Evolutionary conservation across 1,139 yeast species (phyloP).

Genomic region (Nakaseomyces glabratus): DNA sequence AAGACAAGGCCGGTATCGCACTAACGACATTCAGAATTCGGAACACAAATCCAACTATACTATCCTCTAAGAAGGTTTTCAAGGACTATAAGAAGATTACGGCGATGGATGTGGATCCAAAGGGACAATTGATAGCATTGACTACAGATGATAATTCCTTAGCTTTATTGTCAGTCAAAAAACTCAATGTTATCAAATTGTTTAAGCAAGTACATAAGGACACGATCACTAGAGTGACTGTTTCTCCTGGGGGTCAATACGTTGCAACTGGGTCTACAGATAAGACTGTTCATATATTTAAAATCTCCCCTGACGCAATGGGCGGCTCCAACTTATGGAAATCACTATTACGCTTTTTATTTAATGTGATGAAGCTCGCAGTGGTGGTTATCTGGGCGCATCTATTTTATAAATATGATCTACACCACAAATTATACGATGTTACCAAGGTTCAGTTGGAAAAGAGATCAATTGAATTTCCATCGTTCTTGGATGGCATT

Average conservation of each 20-base stretch:
- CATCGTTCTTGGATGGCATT: not conserved
- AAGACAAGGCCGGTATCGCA: constrained; percentile 36
- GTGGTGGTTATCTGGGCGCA: not conserved
- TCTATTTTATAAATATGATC: not conserved
- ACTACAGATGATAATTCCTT: constrained; percentile 74
- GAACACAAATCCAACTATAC: constrained; percentile 32
- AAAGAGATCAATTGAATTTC: not conserved
- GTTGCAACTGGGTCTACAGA: constrained; percentile 83
- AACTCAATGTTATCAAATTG: constrained; percentile 42
- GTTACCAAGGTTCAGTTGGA: constrained; percentile 1
- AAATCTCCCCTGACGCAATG: constrained; percentile 44
- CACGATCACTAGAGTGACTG: constrained; percentile 68
- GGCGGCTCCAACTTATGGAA: not conserved
- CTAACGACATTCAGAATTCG: constrained; percentile 27
- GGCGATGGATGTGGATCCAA: constrained; percentile 47
- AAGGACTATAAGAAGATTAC: constrained; percentile 57
- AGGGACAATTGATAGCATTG: constrained; percentile 47
- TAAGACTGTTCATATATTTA: constrained; percentile 56
- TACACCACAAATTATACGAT: not conserved
- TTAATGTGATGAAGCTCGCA: not conserved
- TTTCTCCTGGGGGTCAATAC: constrained; percentile 61
- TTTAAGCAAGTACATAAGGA: constrained; percentile 62
- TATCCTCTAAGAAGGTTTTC: constrained; percentile 39
- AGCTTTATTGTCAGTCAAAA: constrained; percentile 45
- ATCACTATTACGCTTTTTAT: not conserved